A percentile compares a stretch with the other conserved stretches of the same genome.
phyloP scores from a whole-genome alignment of 257 asterid genomes.

The Primulina eburnea region DNA sequence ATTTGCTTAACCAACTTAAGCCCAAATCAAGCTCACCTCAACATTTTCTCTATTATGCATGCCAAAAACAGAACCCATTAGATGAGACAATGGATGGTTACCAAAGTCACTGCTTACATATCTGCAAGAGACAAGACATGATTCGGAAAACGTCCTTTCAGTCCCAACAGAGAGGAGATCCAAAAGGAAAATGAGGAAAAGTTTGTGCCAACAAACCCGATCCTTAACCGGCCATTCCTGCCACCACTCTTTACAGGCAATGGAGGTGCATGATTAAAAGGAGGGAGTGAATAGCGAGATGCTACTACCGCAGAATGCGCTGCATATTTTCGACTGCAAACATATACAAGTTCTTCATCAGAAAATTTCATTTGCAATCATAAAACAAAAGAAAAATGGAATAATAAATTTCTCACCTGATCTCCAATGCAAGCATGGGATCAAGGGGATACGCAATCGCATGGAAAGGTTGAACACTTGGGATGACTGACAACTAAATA shows the following conservation, averaged over 20 bases:
- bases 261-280: constrained; percentile 82
- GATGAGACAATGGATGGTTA: constrained; percentile 96
- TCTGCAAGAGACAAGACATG: constrained; percentile 38
- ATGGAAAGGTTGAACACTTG: constrained; percentile 99
- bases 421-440: constrained; percentile 87
- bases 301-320: constrained; percentile 94
- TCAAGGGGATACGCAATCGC: constrained; percentile 99
- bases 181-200: constrained; percentile 8
- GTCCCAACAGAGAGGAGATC: constrained; percentile 2
- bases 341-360: constrained; percentile 17
- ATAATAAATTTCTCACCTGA: constrained; percentile 51
- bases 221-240: constrained; percentile 64
- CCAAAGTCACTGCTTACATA: constrained; percentile 99
- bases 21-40: constrained; percentile 56
- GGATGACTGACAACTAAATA: constrained; percentile 78
- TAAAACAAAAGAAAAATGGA: neutral
- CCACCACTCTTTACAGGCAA: constrained; percentile 64
- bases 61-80: constrained; percentile 98
- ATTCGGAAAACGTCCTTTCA: neutral
- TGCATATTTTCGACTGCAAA: constrained; percentile 87
- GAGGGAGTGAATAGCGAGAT: constrained; percentile 80
- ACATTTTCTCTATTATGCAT: constrained; percentile 83
- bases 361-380: neutral
- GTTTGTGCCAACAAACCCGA: constrained; percentile 59
- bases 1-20: constrained; percentile 6